A percentile compares a stretch with the other conserved stretches of the same genome.
Conservation (phyloP, 2,329 filamentous ascomycete genomes). For the Fusarium sp. region DNA sequence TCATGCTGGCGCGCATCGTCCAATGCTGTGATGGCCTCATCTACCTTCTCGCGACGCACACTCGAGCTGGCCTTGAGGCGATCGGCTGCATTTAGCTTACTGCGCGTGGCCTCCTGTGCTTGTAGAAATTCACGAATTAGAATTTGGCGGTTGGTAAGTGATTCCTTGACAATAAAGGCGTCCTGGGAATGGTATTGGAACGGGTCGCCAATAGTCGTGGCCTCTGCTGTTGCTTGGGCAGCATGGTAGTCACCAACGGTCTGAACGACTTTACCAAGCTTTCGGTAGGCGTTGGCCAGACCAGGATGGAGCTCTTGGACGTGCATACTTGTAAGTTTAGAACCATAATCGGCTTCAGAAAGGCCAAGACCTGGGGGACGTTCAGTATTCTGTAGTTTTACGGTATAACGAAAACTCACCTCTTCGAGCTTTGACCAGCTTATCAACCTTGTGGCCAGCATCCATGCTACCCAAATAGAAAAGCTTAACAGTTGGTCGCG, state of each 20-base stretch:
- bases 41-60: conserved; percentile 93
- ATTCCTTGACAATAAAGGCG: conserved; percentile 98
- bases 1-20: conserved; percentile 90
- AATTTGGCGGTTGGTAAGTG: conserved; percentile 96
- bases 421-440: conserved; percentile 89
- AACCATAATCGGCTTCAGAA: conserved; percentile 91
- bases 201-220: conserved; percentile 92
- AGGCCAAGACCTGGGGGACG: conserved; percentile 80
- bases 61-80: conserved; percentile 87
- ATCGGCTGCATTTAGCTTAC: conserved; percentile 86
- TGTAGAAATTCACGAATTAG: conserved; percentile 92
- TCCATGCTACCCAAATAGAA: conserved; percentile 98
- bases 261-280: conserved; percentile 93
- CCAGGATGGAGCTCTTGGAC: conserved; percentile 92
- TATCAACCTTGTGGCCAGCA: conserved; percentile 95
- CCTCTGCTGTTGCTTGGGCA: conserved; percentile 95
- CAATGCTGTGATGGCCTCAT: conserved; percentile 91
- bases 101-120: conserved; percentile 85
- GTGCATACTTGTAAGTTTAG: conserved; percentile 87
- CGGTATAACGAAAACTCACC: conserved; percentile 63
- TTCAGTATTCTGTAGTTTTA: conserved; percentile 35
- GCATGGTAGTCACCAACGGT: conserved; percentile 95
- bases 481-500: conserved; percentile 89
- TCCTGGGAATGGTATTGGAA: conserved; percentile 95
- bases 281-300: conserved; percentile 89